Conservation (phyloP, 208 protist species). For the Crithidia thermophila region DNA sequence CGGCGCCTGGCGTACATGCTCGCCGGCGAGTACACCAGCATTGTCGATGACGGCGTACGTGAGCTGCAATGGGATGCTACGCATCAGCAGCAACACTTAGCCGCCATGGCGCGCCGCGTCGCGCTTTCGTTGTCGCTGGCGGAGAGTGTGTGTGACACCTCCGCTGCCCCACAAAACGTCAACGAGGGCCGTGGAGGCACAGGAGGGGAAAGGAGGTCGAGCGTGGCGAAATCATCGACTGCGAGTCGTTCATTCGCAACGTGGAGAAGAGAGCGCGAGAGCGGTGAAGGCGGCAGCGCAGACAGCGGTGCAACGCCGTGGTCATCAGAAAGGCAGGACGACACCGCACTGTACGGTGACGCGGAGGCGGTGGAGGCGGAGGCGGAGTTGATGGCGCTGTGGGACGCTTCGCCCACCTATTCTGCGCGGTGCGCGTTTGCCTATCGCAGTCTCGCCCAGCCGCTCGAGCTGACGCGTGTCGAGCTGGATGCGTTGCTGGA, state of each 20-base stretch:
- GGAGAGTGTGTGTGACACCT: slow-evolving; percentile 12
- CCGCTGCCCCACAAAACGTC: neutral
- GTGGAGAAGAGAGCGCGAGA: neutral
- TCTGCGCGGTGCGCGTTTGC: neutral
- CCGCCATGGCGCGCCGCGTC: neutral
- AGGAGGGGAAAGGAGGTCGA: neutral
- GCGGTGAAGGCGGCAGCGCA: neutral
- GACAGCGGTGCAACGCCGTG: neutral
- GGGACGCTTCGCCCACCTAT: neutral
- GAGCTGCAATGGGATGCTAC: neutral
- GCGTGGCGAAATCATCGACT: too few relatives aligned
- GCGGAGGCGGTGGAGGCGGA: too few relatives aligned
- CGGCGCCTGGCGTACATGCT: slow-evolving; percentile 34
- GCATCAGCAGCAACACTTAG: neutral
- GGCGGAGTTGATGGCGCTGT: too few relatives aligned
- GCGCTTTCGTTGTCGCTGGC: slow-evolving; percentile 26
- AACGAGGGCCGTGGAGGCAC: neutral
- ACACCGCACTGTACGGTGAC: too few relatives aligned
- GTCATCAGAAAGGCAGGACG: too few relatives aligned
- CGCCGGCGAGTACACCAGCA: slow-evolving; percentile 1
- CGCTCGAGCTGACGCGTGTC: slow-evolving; percentile 22
- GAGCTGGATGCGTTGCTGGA: slow-evolving; percentile 38
- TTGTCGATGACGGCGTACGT: neutral
- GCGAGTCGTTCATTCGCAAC: too few relatives aligned
- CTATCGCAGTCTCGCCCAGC: neutral